Evolutionary conservation across 768 basidiomycete genomes (phyloP), one percentile per base, ranked within the genome.

Genomic region (Boletellus ananiceps): DNA sequence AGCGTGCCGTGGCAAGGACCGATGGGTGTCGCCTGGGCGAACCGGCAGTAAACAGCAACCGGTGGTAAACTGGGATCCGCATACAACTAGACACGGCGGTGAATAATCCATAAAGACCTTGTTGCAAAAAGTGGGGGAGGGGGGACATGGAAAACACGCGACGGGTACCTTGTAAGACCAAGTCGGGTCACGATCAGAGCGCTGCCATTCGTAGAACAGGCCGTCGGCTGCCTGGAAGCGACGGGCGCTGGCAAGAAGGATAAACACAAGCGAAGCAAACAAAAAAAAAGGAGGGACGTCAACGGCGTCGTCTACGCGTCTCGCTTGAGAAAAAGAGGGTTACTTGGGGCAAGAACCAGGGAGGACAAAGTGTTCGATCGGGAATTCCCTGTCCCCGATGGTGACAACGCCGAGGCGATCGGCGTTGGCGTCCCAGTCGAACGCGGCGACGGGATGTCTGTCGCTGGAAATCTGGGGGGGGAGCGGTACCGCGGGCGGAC

Each of bases 171-270:
- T 82, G 63, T 86, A 87, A 13, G 79, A 77, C 54, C 65, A 29
- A 29, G 8, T 66, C 14, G 74, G 69, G 49, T 71, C 70, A 39
- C 76, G 73, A 39, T 64, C 63, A 56, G 71, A 69, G 55, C 77
- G 74, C 55, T 83, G 73, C 86, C 86, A 88, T 66, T 86, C 85
- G 52, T 80, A 85, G 43, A 69, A 73, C 57, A 69, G 71, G 39
- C 80, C 81, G 57, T 83, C 81, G 29, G 71, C 70, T 46, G 78
- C 75, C 52, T 72, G 62, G 66, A 87, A 86, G 43, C 73, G 71
- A 49, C 86, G 80, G 35, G 80, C 77, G 59, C 85, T 86, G 67
- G 44, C 27, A 40, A 29, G 38, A 37, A 0, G 23, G 31, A 19
- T 38, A 36, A 23, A 23, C n/a, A 11, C 5, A 9, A 8, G 16